Evolutionary conservation across 768 basidiomycete genomes (phyloP), one percentile per base, ranked within the genome.

Genomic region (Auricularia auricula-judae): DNA sequence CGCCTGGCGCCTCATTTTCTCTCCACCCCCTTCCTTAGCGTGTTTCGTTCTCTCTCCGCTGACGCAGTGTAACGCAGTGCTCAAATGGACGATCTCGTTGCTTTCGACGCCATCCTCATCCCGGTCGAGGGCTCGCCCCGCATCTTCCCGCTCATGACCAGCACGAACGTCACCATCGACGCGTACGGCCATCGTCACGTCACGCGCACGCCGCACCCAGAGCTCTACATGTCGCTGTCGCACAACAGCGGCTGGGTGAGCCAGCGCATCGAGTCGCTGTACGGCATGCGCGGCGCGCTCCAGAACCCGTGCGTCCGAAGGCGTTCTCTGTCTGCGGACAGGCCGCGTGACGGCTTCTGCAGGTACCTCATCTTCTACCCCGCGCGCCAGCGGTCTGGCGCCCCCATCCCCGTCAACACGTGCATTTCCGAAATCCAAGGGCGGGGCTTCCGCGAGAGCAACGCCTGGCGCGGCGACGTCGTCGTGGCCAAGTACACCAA

Each of bases 321-420:
- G 8, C 21, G 12, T 29, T 12, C 56, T 59, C 53, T 42, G 39
- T 18, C 10, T 12, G 8, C 47, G 56, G 56, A 10, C 56, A 18
- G 7, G 29, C 33, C 14, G 11, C 56, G 29, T n/a, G 53, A n/a
- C 56, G 56, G 56, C 21, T 23, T 34, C 29, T 59, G 47, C 21
- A 59, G 56, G 16, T 92, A 91, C 76, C 85, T 91, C 69, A 79
- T 91, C 61, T 92, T 90, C 72, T 92, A 89, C 68, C 89, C 90
- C 1, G 77, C 80, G 60, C 72, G 88, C 43, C 88, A 89, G 61
- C 86, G 88, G 65, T 88, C 91, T 68, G 87, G 86, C 47, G 88
- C 87, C 85, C 82, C 87, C 14, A 91, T 92, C 74, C 90, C 90
- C 2, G 72, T 88, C 69, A 92, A 92, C 77, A 87, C 86, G 70